A percentile compares a stretch with the other conserved stretches of the same genome.
Conservation (phyloP, 1,284 basidiomycete species). For the Heterobasidion occidentale region DNA sequence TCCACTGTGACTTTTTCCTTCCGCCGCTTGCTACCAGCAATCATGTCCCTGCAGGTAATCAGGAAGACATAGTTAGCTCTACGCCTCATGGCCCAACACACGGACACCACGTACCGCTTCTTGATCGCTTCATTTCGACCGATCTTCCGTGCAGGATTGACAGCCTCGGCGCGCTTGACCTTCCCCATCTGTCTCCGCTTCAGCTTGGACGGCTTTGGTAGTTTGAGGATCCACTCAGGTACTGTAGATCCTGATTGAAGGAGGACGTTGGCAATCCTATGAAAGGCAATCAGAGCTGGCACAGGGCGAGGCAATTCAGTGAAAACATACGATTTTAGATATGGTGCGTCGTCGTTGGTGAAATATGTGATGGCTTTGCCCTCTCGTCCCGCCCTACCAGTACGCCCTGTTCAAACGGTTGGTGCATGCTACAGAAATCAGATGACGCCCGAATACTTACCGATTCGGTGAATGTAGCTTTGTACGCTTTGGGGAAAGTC, state of each 20-base stretch:
- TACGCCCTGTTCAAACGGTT: constrained; percentile 51
- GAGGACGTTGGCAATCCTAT: constrained; percentile 91
- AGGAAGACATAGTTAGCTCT: constrained; percentile 8
- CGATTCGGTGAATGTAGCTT: constrained; percentile 94
- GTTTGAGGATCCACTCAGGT: constrained; percentile 84
- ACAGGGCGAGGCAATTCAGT: constrained; percentile 1
- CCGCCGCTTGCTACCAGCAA: constrained; percentile 61
- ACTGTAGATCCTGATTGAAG: constrained; percentile 84
- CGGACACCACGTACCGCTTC: constrained; percentile 42
- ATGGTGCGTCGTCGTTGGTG: constrained; percentile 88
- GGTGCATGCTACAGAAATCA: not conserved
- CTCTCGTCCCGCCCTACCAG: constrained; percentile 86
- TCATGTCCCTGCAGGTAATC: constrained; percentile 51
- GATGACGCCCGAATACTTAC: constrained; percentile 26
- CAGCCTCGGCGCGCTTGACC: constrained; percentile 69
- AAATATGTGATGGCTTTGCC: constrained; percentile 95
- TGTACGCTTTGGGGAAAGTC: constrained; percentile 93
- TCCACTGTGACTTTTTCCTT: constrained; percentile 24
- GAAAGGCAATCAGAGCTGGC: constrained; percentile 8
- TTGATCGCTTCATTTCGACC: constrained; percentile 68
- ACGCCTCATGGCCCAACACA: not conserved
- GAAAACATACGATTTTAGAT: constrained; percentile 74
- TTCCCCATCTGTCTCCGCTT: constrained; percentile 81
- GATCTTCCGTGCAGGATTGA: constrained; percentile 69
- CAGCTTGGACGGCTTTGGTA: constrained; percentile 86